A percentile compares a stretch with the other conserved stretches of the same genome.
These are phyloP conservation scores for Aspergillus japonicus DNA, from an alignment of 2,329 filamentous ascomycete genomes.

Conservation along the genomic window DNA sequence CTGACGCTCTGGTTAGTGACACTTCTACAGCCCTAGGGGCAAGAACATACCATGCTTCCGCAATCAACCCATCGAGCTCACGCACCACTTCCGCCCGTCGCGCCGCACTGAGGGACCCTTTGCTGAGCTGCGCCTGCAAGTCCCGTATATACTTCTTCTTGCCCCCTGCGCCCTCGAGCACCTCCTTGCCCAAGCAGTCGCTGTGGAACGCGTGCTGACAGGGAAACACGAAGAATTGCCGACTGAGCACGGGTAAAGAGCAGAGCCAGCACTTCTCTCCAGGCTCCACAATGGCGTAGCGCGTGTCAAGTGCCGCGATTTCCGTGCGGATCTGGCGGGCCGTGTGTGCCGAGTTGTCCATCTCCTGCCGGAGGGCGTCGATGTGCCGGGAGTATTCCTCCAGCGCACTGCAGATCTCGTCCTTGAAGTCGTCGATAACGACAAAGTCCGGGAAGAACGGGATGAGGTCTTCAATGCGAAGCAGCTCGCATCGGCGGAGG, in stretches of 20 bases:
- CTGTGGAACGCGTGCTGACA: slow-evolving; percentile 98
- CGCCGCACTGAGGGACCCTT: slow-evolving; percentile 66
- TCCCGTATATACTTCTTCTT: slow-evolving; percentile 80
- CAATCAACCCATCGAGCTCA: slow-evolving; percentile 89
- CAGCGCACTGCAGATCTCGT: slow-evolving; percentile 90
- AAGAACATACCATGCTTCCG: slow-evolving; percentile 72
- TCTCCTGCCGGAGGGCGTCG: slow-evolving; percentile 82
- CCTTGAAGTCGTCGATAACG: slow-evolving; percentile 98
- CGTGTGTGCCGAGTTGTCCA: slow-evolving; percentile 90
- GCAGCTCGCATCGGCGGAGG: slow-evolving; percentile 81
- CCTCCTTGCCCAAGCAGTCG: slow-evolving; percentile 83
- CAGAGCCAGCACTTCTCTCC: slow-evolving; percentile 94
- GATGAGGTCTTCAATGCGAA: slow-evolving; percentile 94
- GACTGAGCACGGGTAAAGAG: slow-evolving; percentile 76
- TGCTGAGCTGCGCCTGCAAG: slow-evolving; percentile 78
- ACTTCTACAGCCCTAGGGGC: slow-evolving; percentile 23
- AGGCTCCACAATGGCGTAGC: slow-evolving; percentile 94
- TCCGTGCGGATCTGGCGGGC: slow-evolving; percentile 88
- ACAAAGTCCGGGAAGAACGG: slow-evolving; percentile 99
- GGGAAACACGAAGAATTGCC: slow-evolving; percentile 97
- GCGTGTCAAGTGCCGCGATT: slow-evolving; percentile 77
- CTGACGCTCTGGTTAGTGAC: slow-evolving; percentile 45
- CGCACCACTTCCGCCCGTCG: slow-evolving; percentile 79
- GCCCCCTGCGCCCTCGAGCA: slow-evolving; percentile 77
- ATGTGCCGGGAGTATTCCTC: slow-evolving; percentile 94